phyloP scores from a whole-genome alignment of 2,329 filamentous ascomycete genomes.

The Alternaria brassicicola region DNA sequence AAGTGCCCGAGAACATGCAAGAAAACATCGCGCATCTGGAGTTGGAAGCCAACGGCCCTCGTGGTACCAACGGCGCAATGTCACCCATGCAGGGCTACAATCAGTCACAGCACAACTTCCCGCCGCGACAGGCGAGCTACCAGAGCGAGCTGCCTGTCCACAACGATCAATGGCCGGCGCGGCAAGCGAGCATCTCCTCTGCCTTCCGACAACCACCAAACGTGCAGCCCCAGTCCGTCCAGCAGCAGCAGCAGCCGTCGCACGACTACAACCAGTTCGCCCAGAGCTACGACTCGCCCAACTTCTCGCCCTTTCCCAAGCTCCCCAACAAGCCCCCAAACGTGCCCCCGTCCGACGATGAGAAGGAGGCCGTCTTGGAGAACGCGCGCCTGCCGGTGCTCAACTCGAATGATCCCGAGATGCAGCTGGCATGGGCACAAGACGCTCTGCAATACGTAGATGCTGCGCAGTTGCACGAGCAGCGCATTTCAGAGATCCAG shows the following conservation, averaged over 20 bases:
- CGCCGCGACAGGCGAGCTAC: conserved; percentile 41
- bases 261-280: conserved; percentile 50
- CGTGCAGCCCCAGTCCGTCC: conserved; percentile 39
- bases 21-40: conserved; percentile 91
- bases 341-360: conserved; percentile 90
- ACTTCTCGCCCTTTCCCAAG: conserved; percentile 91
- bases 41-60: conserved; percentile 68
- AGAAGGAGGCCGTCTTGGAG: conserved; percentile 89
- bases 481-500: conserved; percentile 66
- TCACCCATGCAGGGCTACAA: conserved; percentile 40
- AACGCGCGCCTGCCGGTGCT: conserved; percentile 82
- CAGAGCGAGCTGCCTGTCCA: conserved; percentile 29
- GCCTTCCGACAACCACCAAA: conserved; percentile 46
- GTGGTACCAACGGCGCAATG: conserved; percentile 34
- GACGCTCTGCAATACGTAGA: conserved; percentile 91
- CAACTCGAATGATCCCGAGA: conserved; percentile 91
- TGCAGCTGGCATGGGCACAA: conserved; percentile 96
- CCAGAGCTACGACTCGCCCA: conserved; percentile 64
- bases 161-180: conserved; percentile 39
- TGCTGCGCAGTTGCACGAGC: conserved; percentile 76
- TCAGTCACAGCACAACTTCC: conserved; percentile 35
- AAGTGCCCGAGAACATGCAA: conserved; percentile 96
- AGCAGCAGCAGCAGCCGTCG: conserved; percentile 34
- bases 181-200: conserved; percentile 46
- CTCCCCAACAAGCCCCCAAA: conserved; percentile 79